These are phyloP conservation scores for Trypanosoma platydactyli DNA, from an alignment of 208 protist genomes.

Conservation along the genomic window DNA sequence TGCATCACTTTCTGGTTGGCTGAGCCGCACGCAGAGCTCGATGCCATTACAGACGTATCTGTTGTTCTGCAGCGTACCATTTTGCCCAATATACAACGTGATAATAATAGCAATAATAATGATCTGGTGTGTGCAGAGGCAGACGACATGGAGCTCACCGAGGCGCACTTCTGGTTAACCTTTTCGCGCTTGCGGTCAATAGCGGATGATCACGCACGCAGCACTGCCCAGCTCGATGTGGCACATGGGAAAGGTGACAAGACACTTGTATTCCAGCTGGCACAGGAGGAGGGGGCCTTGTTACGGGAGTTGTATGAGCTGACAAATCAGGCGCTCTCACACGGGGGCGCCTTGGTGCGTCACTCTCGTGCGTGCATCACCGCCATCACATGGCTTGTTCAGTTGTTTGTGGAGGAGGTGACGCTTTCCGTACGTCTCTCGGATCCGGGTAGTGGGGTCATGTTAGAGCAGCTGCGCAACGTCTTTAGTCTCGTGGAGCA, in stretches of 20 bases:
- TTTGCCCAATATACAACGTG: constrained; percentile 29
- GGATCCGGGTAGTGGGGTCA: constrained; percentile 1
- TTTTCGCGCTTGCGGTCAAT: constrained; percentile 39
- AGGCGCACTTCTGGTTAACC: constrained; percentile 64
- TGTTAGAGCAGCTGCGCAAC: constrained; percentile 36
- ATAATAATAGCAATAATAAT: background rate
- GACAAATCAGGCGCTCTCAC: constrained; percentile 36
- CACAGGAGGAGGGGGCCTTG: constrained; percentile 57
- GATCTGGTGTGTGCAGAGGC: too few relatives aligned
- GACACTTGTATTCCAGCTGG: constrained; percentile 62
- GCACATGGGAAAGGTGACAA: constrained; percentile 31
- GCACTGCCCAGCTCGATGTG: constrained; percentile 46
- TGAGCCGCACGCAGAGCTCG: constrained; percentile 42
- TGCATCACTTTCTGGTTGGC: constrained; percentile 66
- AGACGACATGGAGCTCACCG: constrained; percentile 35
- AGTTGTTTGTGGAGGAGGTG: constrained; percentile 53
- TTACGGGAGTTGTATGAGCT: constrained; percentile 35
- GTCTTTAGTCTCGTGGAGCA: constrained; percentile 60
- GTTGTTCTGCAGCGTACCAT: constrained; percentile 59
- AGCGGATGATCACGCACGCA: constrained; percentile 46
- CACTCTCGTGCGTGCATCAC: constrained; percentile 45
- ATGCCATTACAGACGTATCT: constrained; percentile 71
- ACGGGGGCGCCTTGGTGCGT: constrained; percentile 54
- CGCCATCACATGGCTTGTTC: constrained; percentile 48
- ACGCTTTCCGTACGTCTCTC: constrained; percentile 52